phyloP scores from a whole-genome alignment of 345 rosid species.

The Euclidium syriacum region DNA sequence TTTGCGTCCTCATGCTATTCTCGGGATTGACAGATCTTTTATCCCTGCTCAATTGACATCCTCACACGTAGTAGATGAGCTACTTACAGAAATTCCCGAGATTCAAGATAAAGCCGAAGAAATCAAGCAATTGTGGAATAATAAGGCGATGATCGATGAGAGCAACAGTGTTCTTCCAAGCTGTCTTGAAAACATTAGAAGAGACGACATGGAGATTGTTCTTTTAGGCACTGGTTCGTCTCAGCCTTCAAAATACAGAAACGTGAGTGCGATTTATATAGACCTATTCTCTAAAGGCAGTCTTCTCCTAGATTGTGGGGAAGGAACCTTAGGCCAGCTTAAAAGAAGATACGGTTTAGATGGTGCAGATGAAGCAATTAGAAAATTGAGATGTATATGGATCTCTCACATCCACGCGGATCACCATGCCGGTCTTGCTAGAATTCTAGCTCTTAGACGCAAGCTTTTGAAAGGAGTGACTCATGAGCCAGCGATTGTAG shows the following conservation, averaged over 20 bases:
- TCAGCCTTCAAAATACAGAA: conserved; percentile 96
- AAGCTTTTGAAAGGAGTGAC: conserved; percentile 54
- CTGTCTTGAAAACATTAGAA: conserved; percentile 68
- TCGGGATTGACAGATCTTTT: conserved; percentile 71
- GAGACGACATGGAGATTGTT: conserved; percentile 88
- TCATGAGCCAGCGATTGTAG: conserved; percentile 76
- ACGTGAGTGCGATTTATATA: conserved; percentile 69
- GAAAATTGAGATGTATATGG: conserved; percentile 72
- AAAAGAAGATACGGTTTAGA: conserved; percentile 86
- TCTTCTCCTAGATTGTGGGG: conserved; percentile 86
- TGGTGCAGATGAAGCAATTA: conserved; percentile 66
- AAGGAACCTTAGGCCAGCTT: conserved; percentile 93
- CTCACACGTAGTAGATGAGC: conserved; percentile 49
- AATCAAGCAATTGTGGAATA: conserved; percentile 52
- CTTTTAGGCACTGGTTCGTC: conserved; percentile 95
- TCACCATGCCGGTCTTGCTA: conserved; percentile 85
- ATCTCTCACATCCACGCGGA: conserved; percentile 97
- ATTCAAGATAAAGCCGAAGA: conserved; percentile 54
- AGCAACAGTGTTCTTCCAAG: conserved; percentile 43
- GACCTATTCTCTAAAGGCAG: conserved; percentile 78
- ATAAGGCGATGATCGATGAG: conserved; percentile 39
- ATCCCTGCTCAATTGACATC: conserved; percentile 46
- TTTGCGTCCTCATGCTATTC: conserved; percentile 77
- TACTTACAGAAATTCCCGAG: conserved; percentile 69
- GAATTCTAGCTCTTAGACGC: conserved; percentile 75